Evolutionary conservation across 2,329 filamentous ascomycete genomes (phyloP), one percentile per base, ranked within the genome.

Genomic region (Hawksworthiomyces lignivorus): DNA sequence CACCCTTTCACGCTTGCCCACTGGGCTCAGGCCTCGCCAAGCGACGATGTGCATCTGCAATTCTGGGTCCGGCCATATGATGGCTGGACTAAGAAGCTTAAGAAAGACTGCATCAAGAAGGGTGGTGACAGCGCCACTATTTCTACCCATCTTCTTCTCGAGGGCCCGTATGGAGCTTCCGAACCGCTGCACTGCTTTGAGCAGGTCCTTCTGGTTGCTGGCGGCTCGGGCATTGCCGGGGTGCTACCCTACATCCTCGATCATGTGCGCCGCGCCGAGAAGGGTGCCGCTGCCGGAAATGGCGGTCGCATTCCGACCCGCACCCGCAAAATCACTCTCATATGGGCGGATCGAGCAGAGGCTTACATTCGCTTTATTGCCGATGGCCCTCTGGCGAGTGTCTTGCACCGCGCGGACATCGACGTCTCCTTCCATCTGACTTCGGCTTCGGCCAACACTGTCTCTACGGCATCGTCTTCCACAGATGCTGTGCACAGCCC

Each of bases 1-100:
- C 70, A 73, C 33, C 70, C 70, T 0, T 73, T 73, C 39, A 72
- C 69, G 0, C 62, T 72, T 10, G 65, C 65, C 1, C 11, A 21
- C 36, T 50, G 41, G 45, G 8, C 8, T 12, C 17, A 27, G 9
- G 15, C 27, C 5, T n/a, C 19, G 6, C 11, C 17, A 15, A 21
- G 18, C 26, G 43, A 43, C 15, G 39, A 38, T 14, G 29, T 44
- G 10, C 44, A 37, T 20, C 43, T 50, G 11, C 32, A 41, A 11
- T 52, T 52, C 39, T 42, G 31, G 21, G 38, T 52, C 10, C 45
- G 46, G 4, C 50, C 50, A 11, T 46, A 43, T 37, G 43, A 49
- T 24, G 50, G 50, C 39, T 52, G 50, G 50, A 52, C 50, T 20
- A 41, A 45, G 28, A 39, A 42, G 35, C 48, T 52, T 11, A 28